A percentile compares a stretch with the other conserved stretches of the same genome.
Evolutionary conservation across 345 rosid species (phyloP).

Genomic region (Moringa oleifera): DNA sequence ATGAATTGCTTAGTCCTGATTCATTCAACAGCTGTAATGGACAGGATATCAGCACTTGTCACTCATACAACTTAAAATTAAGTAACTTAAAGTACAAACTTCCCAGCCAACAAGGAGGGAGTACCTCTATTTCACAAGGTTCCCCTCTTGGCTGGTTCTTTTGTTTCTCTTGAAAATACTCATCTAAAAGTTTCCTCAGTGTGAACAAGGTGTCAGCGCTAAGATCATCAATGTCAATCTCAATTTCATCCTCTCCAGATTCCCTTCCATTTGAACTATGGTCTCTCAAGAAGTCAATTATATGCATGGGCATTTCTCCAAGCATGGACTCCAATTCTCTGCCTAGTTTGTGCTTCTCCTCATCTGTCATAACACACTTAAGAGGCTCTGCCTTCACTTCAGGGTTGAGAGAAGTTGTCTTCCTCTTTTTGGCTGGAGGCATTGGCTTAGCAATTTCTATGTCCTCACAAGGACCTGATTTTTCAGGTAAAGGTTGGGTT

Average conservation of each 20-base stretch:
- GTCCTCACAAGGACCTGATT: slow-evolving; percentile 27
- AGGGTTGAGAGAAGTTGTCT: slow-evolving; percentile 34
- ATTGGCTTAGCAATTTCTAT: slow-evolving; percentile 31
- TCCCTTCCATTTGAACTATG: slow-evolving; percentile 65
- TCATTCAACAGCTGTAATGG: slow-evolving; percentile 54
- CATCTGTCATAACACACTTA: slow-evolving; percentile 49
- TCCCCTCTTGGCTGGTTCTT: slow-evolving; percentile 47
- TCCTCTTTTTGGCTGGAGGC: slow-evolving; percentile 64
- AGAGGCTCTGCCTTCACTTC: slow-evolving; percentile 43
- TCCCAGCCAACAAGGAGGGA: slow-evolving; percentile 19
- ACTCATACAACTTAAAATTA: neutral
- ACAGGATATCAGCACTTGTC: slow-evolving; percentile 8
- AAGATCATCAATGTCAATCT: slow-evolving; percentile 92
- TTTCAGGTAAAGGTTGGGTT: slow-evolving; percentile 28
- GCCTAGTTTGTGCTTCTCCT: slow-evolving; percentile 58
- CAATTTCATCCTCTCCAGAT: slow-evolving; percentile 79
- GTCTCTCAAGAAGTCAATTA: slow-evolving; percentile 72
- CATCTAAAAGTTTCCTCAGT: slow-evolving; percentile 67
- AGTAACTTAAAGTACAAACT: too few species aligned
- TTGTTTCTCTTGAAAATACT: slow-evolving; percentile 57
- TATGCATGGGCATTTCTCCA: slow-evolving; percentile 67
- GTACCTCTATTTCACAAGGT: slow-evolving; percentile 89
- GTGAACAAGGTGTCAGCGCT: slow-evolving; percentile 67
- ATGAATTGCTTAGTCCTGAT: slow-evolving; percentile 75
- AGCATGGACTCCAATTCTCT: slow-evolving; percentile 54